These are phyloP conservation scores for Aspergillus leporis DNA, from an alignment of 495 filamentous ascomycete genomes.

Conservation along the genomic window DNA sequence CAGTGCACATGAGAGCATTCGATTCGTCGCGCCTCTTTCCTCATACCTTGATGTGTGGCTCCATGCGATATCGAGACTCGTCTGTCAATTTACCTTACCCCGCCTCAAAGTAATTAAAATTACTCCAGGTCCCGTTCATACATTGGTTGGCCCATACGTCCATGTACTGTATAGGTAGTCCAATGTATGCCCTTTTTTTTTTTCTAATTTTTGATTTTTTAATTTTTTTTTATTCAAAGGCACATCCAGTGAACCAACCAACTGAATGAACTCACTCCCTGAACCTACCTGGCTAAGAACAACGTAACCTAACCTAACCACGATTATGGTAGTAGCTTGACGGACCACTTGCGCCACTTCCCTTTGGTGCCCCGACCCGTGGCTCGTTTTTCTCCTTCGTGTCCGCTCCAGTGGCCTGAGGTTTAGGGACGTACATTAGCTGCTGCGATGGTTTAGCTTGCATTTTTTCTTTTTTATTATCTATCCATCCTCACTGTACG, in stretches of 20 bases:
- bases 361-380: slow-evolving; percentile 27
- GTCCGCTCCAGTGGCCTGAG: slow-evolving; percentile 25
- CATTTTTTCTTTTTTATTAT: slow-evolving; percentile 15
- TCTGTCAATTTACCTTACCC: slow-evolving; percentile 15
- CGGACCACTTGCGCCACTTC: slow-evolving; percentile 25
- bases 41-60: slow-evolving; percentile 14
- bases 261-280: slow-evolving; percentile 1
- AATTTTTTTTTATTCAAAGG: not conserved
- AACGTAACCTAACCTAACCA: not conserved
- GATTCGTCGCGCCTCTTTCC: slow-evolving; percentile 12
- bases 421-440: slow-evolving; percentile 13
- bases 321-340: slow-evolving; percentile 6
- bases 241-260: not conserved
- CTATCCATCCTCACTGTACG: slow-evolving; percentile 16
- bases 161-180: not conserved
- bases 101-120: slow-evolving; percentile 3
- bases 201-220: too few relatives aligned
- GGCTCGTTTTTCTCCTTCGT: slow-evolving; percentile 28
- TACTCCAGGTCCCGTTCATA: not conserved
- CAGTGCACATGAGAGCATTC: slow-evolving; percentile 15
- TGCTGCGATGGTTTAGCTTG: slow-evolving; percentile 18
- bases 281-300: not conserved
- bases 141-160: not conserved
- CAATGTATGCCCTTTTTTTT: not conserved
- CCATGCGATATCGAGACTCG: slow-evolving; percentile 20